phyloP scores from a whole-genome alignment of 2,329 filamentous ascomycete species.

The Grosmannia penicillata region DNA sequence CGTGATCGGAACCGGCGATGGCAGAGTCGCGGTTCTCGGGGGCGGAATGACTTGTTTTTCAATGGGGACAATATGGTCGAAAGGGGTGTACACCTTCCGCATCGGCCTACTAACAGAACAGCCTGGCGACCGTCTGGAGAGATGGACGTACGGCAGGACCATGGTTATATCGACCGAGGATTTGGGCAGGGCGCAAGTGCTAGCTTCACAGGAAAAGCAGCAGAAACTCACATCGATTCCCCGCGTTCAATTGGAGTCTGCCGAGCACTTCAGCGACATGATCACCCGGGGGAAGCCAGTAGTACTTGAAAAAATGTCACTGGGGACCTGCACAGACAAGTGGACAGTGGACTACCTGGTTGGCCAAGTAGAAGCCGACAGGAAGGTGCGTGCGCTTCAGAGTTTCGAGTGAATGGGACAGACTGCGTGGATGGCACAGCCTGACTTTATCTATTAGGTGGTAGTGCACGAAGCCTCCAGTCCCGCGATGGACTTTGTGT shows the following conservation, averaged over 20 bases:
- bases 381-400: conserved; percentile 44
- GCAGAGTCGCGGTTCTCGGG: conserved; percentile 49
- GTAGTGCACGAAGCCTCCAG: conserved; percentile 56
- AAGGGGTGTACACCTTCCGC: conserved; percentile 33
- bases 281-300: conserved; percentile 43
- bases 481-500: conserved; percentile 62
- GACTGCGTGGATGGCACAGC: neutral
- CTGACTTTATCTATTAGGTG: conserved; percentile 29
- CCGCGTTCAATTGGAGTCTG: conserved; percentile 33
- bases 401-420: no score
- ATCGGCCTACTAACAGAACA: neutral
- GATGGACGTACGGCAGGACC: conserved; percentile 6
- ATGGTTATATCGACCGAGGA: conserved; percentile 3
- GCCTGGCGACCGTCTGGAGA: neutral
- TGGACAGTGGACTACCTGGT: conserved; percentile 61
- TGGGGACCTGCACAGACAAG: conserved; percentile 50
- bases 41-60: conserved; percentile 84
- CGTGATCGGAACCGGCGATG: conserved; percentile 27
- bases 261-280: conserved; percentile 44
- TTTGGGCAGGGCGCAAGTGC: no score
- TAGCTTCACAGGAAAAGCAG: neutral
- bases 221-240: conserved; percentile 21
- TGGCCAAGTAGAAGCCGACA: conserved; percentile 42
- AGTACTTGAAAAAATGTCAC: conserved; percentile 47
- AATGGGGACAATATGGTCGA: conserved; percentile 77